phyloP scores from a whole-genome alignment of 208 protist genomes.

The Novymonas esmeraldas region DNA sequence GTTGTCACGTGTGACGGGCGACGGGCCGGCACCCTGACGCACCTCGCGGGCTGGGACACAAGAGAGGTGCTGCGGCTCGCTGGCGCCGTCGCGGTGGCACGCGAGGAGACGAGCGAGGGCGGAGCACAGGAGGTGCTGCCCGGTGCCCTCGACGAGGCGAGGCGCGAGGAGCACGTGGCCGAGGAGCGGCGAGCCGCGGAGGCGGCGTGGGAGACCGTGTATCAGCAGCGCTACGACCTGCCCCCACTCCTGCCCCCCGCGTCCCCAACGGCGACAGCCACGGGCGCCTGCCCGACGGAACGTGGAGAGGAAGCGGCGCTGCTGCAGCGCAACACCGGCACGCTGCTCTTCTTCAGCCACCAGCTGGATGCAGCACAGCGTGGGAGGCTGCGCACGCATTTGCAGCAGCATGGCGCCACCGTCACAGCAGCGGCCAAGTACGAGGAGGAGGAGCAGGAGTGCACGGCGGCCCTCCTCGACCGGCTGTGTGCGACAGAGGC shows the following conservation, averaged over 20 bases:
- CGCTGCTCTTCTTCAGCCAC: slow-evolving; percentile 27
- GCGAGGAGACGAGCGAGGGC: background rate
- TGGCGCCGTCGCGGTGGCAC: background rate
- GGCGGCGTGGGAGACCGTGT: slow-evolving; percentile 12
- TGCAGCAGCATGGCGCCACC: slow-evolving; percentile 15
- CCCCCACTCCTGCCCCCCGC: background rate
- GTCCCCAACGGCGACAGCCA: background rate
- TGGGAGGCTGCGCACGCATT: slow-evolving; percentile 13
- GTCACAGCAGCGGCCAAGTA: slow-evolving; percentile 3
- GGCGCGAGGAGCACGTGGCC: slow-evolving; percentile 11
- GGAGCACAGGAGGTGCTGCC: slow-evolving; percentile 6
- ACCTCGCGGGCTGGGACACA: slow-evolving; percentile 31
- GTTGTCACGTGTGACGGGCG: slow-evolving; percentile 22
- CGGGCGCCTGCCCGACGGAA: background rate
- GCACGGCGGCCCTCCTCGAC: slow-evolving; percentile 27
- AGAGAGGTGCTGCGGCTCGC: slow-evolving; percentile 15
- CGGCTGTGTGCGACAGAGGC: slow-evolving; percentile 25
- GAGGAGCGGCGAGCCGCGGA: slow-evolving; percentile 20
- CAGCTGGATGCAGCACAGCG: slow-evolving; percentile 10
- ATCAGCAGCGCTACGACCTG: slow-evolving; percentile 18
- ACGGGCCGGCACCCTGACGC: slow-evolving; percentile 14
- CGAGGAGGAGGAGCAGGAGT: slow-evolving; percentile 31
- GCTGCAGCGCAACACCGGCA: slow-evolving; percentile 26
- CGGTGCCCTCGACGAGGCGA: slow-evolving; percentile 3
- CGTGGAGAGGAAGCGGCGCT: background rate